Base-by-base conservation (phyloP, 768 basidiomycete species). In the Termitomyces sp. region DNA sequence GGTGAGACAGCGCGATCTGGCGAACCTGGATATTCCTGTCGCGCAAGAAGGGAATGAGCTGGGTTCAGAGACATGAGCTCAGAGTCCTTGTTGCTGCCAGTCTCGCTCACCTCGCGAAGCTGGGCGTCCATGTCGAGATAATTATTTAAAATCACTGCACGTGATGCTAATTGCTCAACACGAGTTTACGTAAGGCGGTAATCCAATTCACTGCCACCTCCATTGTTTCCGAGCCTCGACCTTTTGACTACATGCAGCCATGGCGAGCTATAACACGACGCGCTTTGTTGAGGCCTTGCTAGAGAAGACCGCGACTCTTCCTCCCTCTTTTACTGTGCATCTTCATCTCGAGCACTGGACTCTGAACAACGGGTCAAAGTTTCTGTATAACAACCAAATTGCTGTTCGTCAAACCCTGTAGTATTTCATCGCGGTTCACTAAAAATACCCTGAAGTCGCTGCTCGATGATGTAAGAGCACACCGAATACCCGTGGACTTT, bases 21-120 rank as follows among this genome's bases (percentile, higher is more conserved):
- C 96, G 84, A 20, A 91, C 96, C 69, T 94, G 87, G 0, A 91
- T 92, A 67, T 96, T 96, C 61, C 81, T 83, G 65, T 96, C 94
- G 66, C 88, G 84, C 55, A 98, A 75, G 71, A 98, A 98, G 3
- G 84, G 86, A 13, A 94, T 73, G 24, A 98, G 85, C 87, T 97
- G 46, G 33, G 35, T 20, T n/a, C 36, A 52, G 28, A 18, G 33
- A 20, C n/a, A 56, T 59, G 16, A 64, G 59, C 39, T 32, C 36
- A 40, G 20, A 36, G 22, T 44, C 44, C 45, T 58, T 6, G 51
- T 44, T 36, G 24, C 58, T 36, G 58, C 20, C 28, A 24, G 40
- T 28, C 12, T 55, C 36, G 62, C 74, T 66, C 59, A 81, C 82
- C 78, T 82, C 80, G 62, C 74, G 75, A 59, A 84, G 71, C 66